Evolutionary conservation across 1,284 basidiomycete species (phyloP).

Genomic region (Heterobasidion parviporum): DNA sequence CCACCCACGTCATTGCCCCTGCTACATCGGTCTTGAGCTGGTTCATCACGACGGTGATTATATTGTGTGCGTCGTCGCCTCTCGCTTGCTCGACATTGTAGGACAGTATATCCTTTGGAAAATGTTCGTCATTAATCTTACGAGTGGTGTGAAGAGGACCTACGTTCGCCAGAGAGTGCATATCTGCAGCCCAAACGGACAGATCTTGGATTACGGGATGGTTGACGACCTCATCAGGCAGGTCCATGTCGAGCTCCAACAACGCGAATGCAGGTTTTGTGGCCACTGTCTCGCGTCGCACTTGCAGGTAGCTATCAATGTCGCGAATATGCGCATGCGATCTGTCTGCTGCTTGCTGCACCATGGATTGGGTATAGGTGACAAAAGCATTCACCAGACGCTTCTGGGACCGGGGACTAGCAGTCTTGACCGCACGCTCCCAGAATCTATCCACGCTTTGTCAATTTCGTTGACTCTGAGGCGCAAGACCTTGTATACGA

Average conservation of each 20-base stretch:
- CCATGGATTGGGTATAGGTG: slow-evolving; percentile 30
- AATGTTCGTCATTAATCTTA: background rate
- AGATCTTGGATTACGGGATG: slow-evolving; percentile 31
- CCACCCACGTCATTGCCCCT: slow-evolving; percentile 27
- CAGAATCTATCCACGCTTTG: slow-evolving; percentile 25
- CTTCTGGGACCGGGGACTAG: slow-evolving; percentile 24
- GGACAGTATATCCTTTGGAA: slow-evolving; percentile 28
- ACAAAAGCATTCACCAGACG: slow-evolving; percentile 31
- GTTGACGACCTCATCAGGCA: slow-evolving; percentile 31
- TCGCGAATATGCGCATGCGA: slow-evolving; percentile 21
- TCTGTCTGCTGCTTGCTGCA: slow-evolving; percentile 33
- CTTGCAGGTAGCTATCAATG: slow-evolving; percentile 29
- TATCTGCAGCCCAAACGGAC: slow-evolving; percentile 24
- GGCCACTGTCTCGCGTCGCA: slow-evolving; percentile 34
- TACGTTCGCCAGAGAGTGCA: slow-evolving; percentile 35
- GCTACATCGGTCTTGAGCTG: slow-evolving; percentile 21
- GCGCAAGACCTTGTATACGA: background rate
- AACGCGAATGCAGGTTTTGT: slow-evolving; percentile 32
- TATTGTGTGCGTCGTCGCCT: slow-evolving; percentile 35
- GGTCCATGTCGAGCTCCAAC: slow-evolving; percentile 26
- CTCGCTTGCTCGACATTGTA: slow-evolving; percentile 35
- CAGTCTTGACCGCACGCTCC: slow-evolving; percentile 23
- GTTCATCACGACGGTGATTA: slow-evolving; percentile 35
- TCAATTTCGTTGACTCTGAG: background rate
- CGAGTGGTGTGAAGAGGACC: background rate